These are phyloP conservation scores for Singerocomus inundabilis DNA, from an alignment of 1,284 basidiomycete species.

Conservation along the genomic window DNA sequence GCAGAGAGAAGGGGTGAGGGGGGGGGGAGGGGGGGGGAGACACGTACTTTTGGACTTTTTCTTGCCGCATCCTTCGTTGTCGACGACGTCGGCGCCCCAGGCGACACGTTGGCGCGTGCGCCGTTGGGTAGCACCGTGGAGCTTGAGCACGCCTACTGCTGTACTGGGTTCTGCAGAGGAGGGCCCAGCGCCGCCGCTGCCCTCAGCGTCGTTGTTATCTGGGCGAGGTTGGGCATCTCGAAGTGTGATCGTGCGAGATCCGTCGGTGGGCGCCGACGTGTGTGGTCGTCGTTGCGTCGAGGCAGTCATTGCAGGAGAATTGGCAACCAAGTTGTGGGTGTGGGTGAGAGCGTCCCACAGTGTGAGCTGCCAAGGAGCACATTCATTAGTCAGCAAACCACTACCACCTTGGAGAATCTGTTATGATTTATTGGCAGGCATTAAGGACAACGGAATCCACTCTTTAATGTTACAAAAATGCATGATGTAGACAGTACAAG, in stretches of 20 bases:
- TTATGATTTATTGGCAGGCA: conserved; percentile 11
- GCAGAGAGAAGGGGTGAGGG: no score
- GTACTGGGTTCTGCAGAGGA: conserved; percentile 16
- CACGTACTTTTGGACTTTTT: conserved; percentile 83
- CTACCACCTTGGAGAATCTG: conserved; percentile 18
- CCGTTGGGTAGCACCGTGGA: conserved; percentile 51
- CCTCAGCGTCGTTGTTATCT: conserved; percentile 12
- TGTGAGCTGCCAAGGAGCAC: no score
- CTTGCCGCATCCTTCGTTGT: conserved; percentile 77
- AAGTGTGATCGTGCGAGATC: conserved; percentile 49
- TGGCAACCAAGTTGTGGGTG: not conserved
- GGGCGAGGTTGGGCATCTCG: conserved; percentile 39
- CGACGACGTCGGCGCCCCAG: conserved; percentile 79
- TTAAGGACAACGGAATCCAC: conserved; percentile 14
- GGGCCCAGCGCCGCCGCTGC: conserved; percentile 26
- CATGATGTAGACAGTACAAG: conserved; percentile 25
- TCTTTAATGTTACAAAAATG: conserved; percentile 31
- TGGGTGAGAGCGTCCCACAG: no score
- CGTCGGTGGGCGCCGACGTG: conserved; percentile 40
- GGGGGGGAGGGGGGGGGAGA: no score
- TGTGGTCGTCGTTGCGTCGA: conserved; percentile 28
- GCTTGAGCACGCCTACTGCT: conserved; percentile 48
- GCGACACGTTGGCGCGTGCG: conserved; percentile 53
- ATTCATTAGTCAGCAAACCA: conserved; percentile 22
- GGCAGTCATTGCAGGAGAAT: conserved; percentile 22